Conservation (phyloP, 306 rosid genomes). For the Vigna radiata region DNA sequence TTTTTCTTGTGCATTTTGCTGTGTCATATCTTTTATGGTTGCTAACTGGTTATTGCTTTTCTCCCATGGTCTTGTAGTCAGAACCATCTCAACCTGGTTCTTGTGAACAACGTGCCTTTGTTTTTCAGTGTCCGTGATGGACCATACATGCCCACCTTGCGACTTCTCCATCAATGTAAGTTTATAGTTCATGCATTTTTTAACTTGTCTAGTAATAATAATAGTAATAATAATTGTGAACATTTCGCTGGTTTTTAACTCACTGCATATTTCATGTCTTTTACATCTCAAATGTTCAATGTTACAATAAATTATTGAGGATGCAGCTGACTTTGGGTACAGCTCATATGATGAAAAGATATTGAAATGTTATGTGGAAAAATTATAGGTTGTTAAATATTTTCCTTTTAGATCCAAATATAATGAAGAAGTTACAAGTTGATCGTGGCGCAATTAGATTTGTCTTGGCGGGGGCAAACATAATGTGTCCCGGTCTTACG, state of each 20-base stretch:
- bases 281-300: not conserved
- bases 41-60: slow-evolving; percentile 41
- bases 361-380: slow-evolving; percentile 29
- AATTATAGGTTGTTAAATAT: not conserved
- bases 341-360: slow-evolving; percentile 11
- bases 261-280: slow-evolving; percentile 8
- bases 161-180: slow-evolving; percentile 97
- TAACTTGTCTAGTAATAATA: slow-evolving; percentile 8
- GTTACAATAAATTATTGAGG: slow-evolving; percentile 5
- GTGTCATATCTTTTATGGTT: slow-evolving; percentile 10
- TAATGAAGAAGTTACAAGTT: slow-evolving; percentile 95
- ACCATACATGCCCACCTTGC: slow-evolving; percentile 96
- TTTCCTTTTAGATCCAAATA: slow-evolving; percentile 69
- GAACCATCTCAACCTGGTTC: slow-evolving; percentile 94
- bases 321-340: slow-evolving; percentile 19
- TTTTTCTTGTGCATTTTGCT: slow-evolving; percentile 18
- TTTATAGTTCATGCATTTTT: slow-evolving; percentile 37
- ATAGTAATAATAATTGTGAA: not conserved
- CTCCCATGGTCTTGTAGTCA: slow-evolving; percentile 63
- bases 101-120: slow-evolving; percentile 92
- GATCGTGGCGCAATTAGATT: slow-evolving; percentile 93
- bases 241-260: not conserved
- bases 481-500: slow-evolving; percentile 99
- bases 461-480: slow-evolving; percentile 98
- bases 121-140: slow-evolving; percentile 97